A percentile compares a stretch with the other conserved stretches of the same genome.
phyloP scores from a whole-genome alignment of 2,329 filamentous ascomycete genomes.

The Penicillium sp. region DNA sequence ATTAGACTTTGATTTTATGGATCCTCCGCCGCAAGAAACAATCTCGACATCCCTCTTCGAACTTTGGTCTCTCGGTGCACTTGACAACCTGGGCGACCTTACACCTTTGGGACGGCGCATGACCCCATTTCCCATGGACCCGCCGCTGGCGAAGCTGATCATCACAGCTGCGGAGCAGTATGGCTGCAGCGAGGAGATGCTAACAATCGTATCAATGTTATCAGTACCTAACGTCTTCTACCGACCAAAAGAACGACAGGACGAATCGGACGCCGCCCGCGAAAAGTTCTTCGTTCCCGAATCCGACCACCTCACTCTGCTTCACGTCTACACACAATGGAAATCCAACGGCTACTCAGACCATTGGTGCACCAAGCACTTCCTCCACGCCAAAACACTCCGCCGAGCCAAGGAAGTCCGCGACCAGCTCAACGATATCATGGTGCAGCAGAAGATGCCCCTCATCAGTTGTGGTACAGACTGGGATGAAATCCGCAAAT shows the following conservation, averaged over 20 bases:
- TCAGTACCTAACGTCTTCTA: conserved; percentile 97
- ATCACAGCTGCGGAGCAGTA: conserved; percentile 90
- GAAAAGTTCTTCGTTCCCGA: conserved; percentile 99
- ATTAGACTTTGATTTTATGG: conserved; percentile 98
- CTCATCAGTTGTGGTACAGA: conserved; percentile 90
- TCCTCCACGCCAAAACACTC: conserved; percentile 92
- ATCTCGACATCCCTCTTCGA: conserved; percentile 98
- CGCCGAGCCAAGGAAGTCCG: conserved; percentile 91
- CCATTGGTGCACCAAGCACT: conserved; percentile 90
- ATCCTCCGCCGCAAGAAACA: conserved; percentile 95
- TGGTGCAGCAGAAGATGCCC: conserved; percentile 89
- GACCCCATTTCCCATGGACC: conserved; percentile 99
- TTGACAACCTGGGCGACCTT: conserved; percentile 92
- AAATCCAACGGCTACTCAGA: conserved; percentile 87
- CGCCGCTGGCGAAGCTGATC: conserved; percentile 89
- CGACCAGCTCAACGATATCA: conserved; percentile 91
- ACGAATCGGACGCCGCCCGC: conserved; percentile 91
- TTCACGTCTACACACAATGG: conserved; percentile 97
- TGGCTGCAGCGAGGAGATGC: conserved; percentile 94
- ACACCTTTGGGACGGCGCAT: conserved; percentile 87
- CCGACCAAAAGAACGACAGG: conserved; percentile 91
- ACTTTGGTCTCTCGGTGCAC: conserved; percentile 90
- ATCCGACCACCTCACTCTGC: conserved; percentile 91
- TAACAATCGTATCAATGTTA: conserved; percentile 97
- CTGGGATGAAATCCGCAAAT: conserved; percentile 94